Base-by-base conservation (phyloP, 2,329 filamentous ascomycete genomes). In the Pezicula neosporulosa region DNA sequence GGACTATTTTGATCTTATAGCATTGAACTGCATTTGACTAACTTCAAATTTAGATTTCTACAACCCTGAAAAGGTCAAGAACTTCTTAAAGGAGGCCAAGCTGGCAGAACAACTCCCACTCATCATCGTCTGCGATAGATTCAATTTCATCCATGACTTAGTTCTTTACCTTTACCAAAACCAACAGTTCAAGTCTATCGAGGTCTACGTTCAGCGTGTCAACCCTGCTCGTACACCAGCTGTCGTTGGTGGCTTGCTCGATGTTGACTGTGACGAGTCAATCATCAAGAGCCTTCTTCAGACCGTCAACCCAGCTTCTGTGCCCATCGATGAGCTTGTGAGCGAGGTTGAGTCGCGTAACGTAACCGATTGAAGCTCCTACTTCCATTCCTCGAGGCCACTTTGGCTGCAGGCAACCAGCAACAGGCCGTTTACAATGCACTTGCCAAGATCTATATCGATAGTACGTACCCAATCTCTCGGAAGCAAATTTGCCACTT, bases 81-180 rank as follows among this genome's bases (percentile, higher is more conserved):
- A 99, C 77, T 99, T 97, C 82, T 77, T 99, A 56, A 99, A 99
- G 76, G 95, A 99, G 70, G 93, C 94, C 49, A 88, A 86, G 60
- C 78, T 99, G 42, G 85, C 87, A 2, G 94, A 99, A 71, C 93
- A 97, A 74, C 80, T 99, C 41, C 94, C 94, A 41, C 77, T 99
- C 49, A 99, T 99, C 73, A 97, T 97, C 62, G 91, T 99, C 53
- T 99, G 95, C 73, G 94, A 99, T 68, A 90, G 93, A n/a, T 97
- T 95, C 81, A 96, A 97, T 76, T 96, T 99, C 66, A 90, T 97
- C 39, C 94, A 99, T 66, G 94, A 99, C 66, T 74, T 99, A 66
- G 90, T 99, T 42, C 81, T 99, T 19, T 97, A 94, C 73, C 83
- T 99, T 8, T 99, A 99, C 77, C 94, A 97, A 78, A 96, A 96